A percentile compares a stretch with the other conserved stretches of the same genome.
Conservation (phyloP, 768 basidiomycete genomes). For the Mycena floridula region DNA sequence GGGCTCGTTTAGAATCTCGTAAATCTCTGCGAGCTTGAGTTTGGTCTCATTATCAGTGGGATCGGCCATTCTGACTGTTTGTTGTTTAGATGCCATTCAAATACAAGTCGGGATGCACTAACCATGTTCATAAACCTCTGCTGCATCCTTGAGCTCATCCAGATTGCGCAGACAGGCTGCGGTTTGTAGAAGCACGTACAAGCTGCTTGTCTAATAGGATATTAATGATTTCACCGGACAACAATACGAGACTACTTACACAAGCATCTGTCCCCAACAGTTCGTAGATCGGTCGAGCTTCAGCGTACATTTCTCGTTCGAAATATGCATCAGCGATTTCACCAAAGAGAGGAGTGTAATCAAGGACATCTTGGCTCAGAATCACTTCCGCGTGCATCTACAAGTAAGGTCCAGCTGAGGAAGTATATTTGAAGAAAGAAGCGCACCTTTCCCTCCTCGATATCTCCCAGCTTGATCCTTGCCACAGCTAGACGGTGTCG, state of each 20-base stretch:
- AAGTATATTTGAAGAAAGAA: not conserved
- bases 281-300: conserved; percentile 79
- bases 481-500: conserved; percentile 81
- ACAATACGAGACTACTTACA: conserved; percentile 34
- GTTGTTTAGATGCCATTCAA: too few species aligned
- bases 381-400: conserved; percentile 78
- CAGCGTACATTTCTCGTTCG: conserved; percentile 66
- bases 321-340: conserved; percentile 87
- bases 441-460: conserved; percentile 76
- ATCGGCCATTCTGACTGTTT: conserved; percentile 70
- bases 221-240: conserved; percentile 1
- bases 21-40: conserved; percentile 85
- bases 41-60: conserved; percentile 77
- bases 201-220: conserved; percentile 56
- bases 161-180: conserved; percentile 77
- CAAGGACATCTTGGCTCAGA: conserved; percentile 61
- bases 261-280: conserved; percentile 67
- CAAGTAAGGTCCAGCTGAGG: not conserved
- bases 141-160: conserved; percentile 70
- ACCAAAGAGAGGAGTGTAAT: conserved; percentile 72
- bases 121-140: conserved; percentile 83
- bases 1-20: conserved; percentile 78
- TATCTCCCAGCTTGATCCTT: conserved; percentile 72
- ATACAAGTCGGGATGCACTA: too few species aligned
- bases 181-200: conserved; percentile 69